A percentile compares a stretch with the other conserved stretches of the same genome.
Conservation (phyloP, 768 basidiomycete species). For the Sporobolomyces phaffii region DNA sequence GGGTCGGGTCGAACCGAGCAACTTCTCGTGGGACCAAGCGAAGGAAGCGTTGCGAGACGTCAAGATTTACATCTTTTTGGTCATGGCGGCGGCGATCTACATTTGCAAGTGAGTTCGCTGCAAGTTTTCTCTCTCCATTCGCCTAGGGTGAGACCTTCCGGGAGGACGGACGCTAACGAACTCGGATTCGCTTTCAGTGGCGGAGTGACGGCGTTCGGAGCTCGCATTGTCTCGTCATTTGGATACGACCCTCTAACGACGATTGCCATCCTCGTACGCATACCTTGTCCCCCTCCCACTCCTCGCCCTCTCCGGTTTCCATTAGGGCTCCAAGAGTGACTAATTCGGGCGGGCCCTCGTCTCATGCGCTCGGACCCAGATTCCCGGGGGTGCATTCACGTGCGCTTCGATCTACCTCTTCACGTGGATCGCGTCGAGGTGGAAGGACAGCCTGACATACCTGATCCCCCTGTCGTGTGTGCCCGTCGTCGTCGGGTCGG, state of each 20-base stretch:
- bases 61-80: constrained; percentile 46
- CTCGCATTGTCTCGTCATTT: constrained; percentile 46
- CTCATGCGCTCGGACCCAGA: constrained; percentile 39
- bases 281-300: background rate
- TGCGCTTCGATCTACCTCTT: constrained; percentile 45
- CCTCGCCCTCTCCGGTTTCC: background rate
- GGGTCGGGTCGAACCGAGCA: constrained; percentile 6
- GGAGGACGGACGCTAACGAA: no score
- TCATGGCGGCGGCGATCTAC: constrained; percentile 43
- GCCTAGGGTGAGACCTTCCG: no score
- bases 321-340: background rate
- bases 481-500: constrained; percentile 46
- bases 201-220: constrained; percentile 46
- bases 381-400: constrained; percentile 48
- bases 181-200: constrained; percentile 8
- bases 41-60: constrained; percentile 44
- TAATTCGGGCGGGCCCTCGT: background rate
- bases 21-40: constrained; percentile 43
- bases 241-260: constrained; percentile 46
- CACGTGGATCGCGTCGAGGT: constrained; percentile 43
- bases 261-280: constrained; percentile 15
- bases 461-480: constrained; percentile 44
- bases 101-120: constrained; percentile 26
- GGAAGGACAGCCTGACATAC: constrained; percentile 43
- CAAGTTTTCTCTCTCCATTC: background rate